Conservation (phyloP, 768 basidiomycete species). For the Tubosaeta sp. region DNA sequence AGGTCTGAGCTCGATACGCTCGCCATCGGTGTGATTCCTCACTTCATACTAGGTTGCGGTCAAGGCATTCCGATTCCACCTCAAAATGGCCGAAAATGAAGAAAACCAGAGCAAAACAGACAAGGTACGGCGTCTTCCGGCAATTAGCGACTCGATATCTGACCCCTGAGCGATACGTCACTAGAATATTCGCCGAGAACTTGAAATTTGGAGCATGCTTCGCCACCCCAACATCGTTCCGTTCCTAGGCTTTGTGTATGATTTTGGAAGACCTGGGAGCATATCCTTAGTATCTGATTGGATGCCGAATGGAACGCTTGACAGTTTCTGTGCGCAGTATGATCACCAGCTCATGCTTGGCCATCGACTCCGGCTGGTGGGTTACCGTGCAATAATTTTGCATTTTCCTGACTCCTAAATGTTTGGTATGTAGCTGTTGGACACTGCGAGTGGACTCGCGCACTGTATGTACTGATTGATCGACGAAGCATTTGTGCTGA, state of each 20-base stretch:
- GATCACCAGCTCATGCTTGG: neutral
- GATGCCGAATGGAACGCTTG: slow-evolving; percentile 26
- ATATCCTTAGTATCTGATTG: slow-evolving; percentile 27
- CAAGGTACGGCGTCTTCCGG: neutral
- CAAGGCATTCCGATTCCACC: slow-evolving; percentile 9
- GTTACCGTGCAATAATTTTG: slow-evolving; percentile 1
- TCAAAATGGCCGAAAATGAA: slow-evolving; percentile 4
- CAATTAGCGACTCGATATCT: neutral
- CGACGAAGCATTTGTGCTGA: neutral
- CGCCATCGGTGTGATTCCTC: neutral
- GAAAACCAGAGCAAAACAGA: neutral
- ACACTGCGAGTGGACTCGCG: slow-evolving; percentile 8
- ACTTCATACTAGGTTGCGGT: slow-evolving; percentile 8
- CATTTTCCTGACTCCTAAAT: slow-evolving; percentile 19
- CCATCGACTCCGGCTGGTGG: neutral
- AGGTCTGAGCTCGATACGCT: neutral
- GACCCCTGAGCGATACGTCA: neutral
- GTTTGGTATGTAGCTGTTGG: slow-evolving; percentile 10
- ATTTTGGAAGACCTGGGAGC: slow-evolving; percentile 18
- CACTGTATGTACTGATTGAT: neutral
- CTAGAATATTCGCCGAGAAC: slow-evolving; percentile 20
- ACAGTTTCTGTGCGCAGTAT: slow-evolving; percentile 10
- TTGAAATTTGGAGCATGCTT: slow-evolving; percentile 23
- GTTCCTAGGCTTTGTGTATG: slow-evolving; percentile 17
- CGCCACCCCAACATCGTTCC: slow-evolving; percentile 21